phyloP scores from a whole-genome alignment of 2,329 filamentous ascomycete genomes.

The Helminthosporium solani region DNA sequence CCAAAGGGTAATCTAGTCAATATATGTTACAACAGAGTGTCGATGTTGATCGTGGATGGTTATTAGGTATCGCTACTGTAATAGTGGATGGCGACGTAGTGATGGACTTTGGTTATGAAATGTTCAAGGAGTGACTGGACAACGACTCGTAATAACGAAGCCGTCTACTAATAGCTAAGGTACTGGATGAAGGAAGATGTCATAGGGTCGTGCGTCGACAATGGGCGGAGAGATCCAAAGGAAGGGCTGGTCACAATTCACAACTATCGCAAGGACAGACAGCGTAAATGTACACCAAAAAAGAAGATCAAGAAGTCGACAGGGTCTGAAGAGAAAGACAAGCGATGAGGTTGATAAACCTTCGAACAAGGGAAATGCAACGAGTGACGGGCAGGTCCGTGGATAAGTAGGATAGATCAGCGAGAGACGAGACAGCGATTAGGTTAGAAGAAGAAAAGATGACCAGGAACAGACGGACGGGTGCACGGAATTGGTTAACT shows the following conservation, averaged over 20 bases:
- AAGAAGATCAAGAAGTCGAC: conserved; percentile 35
- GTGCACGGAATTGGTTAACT: conserved; percentile 42
- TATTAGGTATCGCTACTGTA: conserved; percentile 2
- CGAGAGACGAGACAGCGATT: conserved; percentile 42
- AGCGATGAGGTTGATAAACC: conserved; percentile 48
- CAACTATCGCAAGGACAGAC: conserved; percentile 29
- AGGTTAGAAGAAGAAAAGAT: conserved; percentile 45
- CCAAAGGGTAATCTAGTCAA: conserved; percentile 18
- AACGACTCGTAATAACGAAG: conserved; percentile 42
- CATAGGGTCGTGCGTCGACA: conserved; percentile 33
- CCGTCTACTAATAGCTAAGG: conserved; percentile 43
- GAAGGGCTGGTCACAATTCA: conserved; percentile 43
- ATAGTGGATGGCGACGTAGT: conserved; percentile 9
- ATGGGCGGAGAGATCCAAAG: conserved; percentile 33
- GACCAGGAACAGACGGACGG: conserved; percentile 41
- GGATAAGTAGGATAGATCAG: conserved; percentile 46
- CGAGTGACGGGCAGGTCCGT: conserved; percentile 37
- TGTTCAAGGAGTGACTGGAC: conserved; percentile 44
- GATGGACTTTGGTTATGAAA: conserved; percentile 14
- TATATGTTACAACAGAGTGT: background rate
- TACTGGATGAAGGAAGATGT: conserved; percentile 31
- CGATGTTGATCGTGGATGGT: background rate
- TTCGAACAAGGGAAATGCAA: conserved; percentile 40
- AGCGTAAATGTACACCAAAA: conserved; percentile 40
- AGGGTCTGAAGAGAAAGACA: conserved; percentile 39